These are phyloP conservation scores for Polytolypa hystricis DNA, from an alignment of 2,329 filamentous ascomycete genomes.

Conservation along the genomic window DNA sequence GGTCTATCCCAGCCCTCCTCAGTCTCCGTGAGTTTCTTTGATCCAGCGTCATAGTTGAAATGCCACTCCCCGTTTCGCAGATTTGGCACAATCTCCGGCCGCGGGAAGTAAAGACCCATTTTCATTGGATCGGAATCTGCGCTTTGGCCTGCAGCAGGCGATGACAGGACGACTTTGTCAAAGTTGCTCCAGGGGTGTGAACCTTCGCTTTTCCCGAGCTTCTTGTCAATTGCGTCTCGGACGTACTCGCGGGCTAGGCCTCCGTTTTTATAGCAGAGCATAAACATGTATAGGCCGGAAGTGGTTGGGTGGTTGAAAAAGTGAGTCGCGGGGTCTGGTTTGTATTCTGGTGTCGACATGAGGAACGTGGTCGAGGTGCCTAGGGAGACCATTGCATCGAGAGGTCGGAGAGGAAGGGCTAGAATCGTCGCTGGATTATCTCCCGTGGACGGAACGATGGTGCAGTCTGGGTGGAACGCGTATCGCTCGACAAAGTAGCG, in stretches of 20 bases:
- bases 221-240: constrained; percentile 62
- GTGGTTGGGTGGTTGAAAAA: constrained; percentile 98
- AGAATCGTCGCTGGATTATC: constrained; percentile 96
- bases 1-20: constrained; percentile 44
- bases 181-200: constrained; percentile 63
- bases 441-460: constrained; percentile 77
- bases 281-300: constrained; percentile 92
- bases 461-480: constrained; percentile 64
- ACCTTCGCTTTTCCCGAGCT: constrained; percentile 33
- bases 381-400: constrained; percentile 87
- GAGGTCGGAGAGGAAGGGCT: constrained; percentile 70
- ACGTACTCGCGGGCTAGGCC: constrained; percentile 84
- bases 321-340: constrained; percentile 81
- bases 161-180: constrained; percentile 59
- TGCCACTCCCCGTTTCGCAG: constrained; percentile 78
- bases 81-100: constrained; percentile 92
- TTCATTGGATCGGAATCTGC: constrained; percentile 52
- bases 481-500: constrained; percentile 69
- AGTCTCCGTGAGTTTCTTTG: constrained; percentile 43
- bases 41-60: constrained; percentile 49
- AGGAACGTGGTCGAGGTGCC: constrained; percentile 95
- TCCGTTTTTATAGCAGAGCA: constrained; percentile 99
- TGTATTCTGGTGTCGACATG: constrained; percentile 89
- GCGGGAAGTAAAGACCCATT: constrained; percentile 86
- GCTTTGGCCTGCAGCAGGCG: constrained; percentile 57